Base-by-base conservation (phyloP, 106 monocot species). In the Triglochin maritima region DNA sequence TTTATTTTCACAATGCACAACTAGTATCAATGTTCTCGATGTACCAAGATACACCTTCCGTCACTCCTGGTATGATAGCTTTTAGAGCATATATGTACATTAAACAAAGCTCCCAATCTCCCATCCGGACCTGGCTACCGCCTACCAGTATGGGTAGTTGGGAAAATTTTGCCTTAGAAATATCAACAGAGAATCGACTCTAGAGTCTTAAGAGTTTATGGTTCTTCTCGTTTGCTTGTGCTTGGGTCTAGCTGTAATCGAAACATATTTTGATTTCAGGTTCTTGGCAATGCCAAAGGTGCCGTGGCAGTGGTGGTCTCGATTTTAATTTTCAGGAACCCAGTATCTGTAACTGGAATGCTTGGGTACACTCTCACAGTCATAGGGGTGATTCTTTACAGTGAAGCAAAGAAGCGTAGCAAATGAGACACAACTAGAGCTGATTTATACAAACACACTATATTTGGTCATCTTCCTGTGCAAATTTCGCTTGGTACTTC, bases 241-340 rank as follows among this genome's bases (percentile, higher is more conserved):
- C 5, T 54, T 67, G 1, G 63, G 48, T 67, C n/a, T 65, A 1
- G 13, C 74, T 69, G 3, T 57, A 6, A 15, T n/a, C 11, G 17
- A 57, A 57, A 15, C 47, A 60, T 49, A 57, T 48, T 44, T 58
- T 41, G 49, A 17, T 78, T 79, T 14, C 68, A 94, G 94, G 94
- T 94, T 66, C 89, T 94, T 45, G 94, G 94, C 63, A 94, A 94
- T 75, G 89, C 94, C 11, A 94, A 94, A 77, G 94, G 94, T 5
- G 94, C 94, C 47, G 84, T 94, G 0, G 94, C 89, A 2, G 94
- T 94, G 52, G 94, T 94, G 0, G 72, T 94, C 8, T 94, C 94
- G 41, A 89, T 94, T 50, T 63, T 89, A 46, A 84, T 94, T 72
- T 94, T 94, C 63, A 84, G 59, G 57, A 94, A 94, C 48, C 94